phyloP scores from a whole-genome alignment of 2,329 filamentous ascomycete species.

The Fusarium secorum region DNA sequence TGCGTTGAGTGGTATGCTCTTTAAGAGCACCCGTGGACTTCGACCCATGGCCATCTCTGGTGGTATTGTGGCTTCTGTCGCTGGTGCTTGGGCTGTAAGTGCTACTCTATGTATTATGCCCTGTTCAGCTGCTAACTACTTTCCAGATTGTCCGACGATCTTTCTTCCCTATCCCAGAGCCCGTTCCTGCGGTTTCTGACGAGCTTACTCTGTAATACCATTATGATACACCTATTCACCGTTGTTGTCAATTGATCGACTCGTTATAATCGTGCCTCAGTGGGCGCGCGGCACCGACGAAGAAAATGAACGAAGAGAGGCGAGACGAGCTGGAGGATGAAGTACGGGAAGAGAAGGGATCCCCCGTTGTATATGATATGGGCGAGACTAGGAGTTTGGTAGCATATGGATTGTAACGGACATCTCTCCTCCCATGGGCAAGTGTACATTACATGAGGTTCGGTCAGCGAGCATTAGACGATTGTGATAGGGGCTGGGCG shows the following conservation, averaged over 20 bases:
- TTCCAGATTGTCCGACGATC: slow-evolving; percentile 50
- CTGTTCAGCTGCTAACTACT: slow-evolving; percentile 1
- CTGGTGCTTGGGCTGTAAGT: slow-evolving; percentile 90
- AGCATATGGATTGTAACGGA: slow-evolving; percentile 52
- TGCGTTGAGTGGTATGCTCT: slow-evolving; percentile 87
- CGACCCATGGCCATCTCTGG: slow-evolving; percentile 95
- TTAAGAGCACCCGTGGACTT: slow-evolving; percentile 92
- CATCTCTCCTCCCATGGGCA: slow-evolving; percentile 62
- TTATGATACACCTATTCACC: slow-evolving; percentile 27
- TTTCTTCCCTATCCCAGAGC: slow-evolving; percentile 52
- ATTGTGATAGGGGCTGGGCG: slow-evolving; percentile 45
- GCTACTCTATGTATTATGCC: neutral
- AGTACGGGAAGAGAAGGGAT: slow-evolving; percentile 19
- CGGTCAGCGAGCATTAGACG: slow-evolving; percentile 57
- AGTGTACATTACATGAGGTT: slow-evolving; percentile 59
- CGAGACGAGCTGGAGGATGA: slow-evolving; percentile 13
- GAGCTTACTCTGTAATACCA: slow-evolving; percentile 45
- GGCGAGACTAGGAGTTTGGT: slow-evolving; percentile 45
- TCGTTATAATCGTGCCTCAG: slow-evolving; percentile 34
- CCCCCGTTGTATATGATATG: slow-evolving; percentile 44
- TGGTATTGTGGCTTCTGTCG: slow-evolving; percentile 84
- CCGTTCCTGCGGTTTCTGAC: slow-evolving; percentile 39
- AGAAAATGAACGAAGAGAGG: slow-evolving; percentile 18
- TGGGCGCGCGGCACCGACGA: slow-evolving; percentile 4
- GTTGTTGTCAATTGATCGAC: slow-evolving; percentile 24